Evolutionary conservation across 2,329 filamentous ascomycete species (phyloP).

Genomic region (Pseudocercospora cruenta): DNA sequence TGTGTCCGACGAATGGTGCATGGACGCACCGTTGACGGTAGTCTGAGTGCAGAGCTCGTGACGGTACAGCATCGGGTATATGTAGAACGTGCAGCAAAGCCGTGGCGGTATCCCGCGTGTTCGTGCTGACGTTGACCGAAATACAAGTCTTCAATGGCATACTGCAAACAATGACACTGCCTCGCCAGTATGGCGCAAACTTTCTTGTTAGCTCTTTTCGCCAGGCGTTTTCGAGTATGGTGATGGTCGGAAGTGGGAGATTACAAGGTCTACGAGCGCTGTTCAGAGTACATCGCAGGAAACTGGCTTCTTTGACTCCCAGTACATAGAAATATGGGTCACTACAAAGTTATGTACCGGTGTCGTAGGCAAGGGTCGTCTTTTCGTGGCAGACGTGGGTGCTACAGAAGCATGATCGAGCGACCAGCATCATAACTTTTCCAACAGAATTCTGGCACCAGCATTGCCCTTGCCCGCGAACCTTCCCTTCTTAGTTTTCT

Average conservation of each 20-base stretch:
- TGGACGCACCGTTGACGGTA: not conserved
- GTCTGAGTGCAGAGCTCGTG: not conserved
- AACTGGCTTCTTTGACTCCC: too few species aligned
- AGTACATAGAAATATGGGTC: too few species aligned
- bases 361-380: too few species aligned
- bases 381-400: too few species aligned
- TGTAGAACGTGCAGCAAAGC: not conserved
- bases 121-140: not conserved
- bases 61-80: not conserved
- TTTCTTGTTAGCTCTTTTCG: not conserved
- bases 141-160: not conserved
- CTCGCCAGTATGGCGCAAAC: not conserved
- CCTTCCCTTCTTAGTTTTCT: conserved; percentile 39
- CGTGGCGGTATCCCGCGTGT: not conserved
- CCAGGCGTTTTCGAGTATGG: not conserved
- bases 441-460: conserved; percentile 51
- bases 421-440: conserved; percentile 37
- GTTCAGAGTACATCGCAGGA: not conserved
- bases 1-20: not conserved
- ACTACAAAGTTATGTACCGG: too few species aligned
- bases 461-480: conserved; percentile 45
- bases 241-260: not conserved
- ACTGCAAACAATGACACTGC: too few species aligned
- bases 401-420: not conserved
- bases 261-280: not conserved